Base-by-base conservation (phyloP, 805 yeast genomes). In the Phaffomyces thermotolerans region DNA sequence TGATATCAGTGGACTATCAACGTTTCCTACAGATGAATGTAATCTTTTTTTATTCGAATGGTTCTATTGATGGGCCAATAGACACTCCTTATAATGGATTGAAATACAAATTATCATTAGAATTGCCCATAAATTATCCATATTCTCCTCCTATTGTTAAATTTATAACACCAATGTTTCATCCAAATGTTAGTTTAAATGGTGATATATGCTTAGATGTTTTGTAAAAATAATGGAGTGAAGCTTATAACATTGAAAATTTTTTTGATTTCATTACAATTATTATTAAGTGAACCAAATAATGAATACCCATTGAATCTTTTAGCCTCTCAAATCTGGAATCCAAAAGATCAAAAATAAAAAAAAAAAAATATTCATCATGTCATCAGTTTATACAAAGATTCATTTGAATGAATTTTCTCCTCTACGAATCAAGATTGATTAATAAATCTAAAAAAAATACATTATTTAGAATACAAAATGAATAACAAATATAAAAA, bases 201-300 rank as follows among this genome's bases (percentile, higher is more conserved):
- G 85, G 85, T n/a, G 72, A 76, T 48, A 80, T 79, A 46, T 79
- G 85, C 50, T 64, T 79, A 37, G 82, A 78, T 56, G 79, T 79
- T 42, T 65, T 79, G 57, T 78, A 79, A 56, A 82, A 78, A 41
- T 69, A 78, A 49, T 79, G 85, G 85, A 71, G 79, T 41, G 83
- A 80, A 2, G 73, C 77, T 9, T 77, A 76, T 59, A 76, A 77
- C 50, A 79, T 79, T 10, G 80, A 76, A 60, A 75, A 80, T 39
- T 73, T 79, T n/a, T 42, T 63, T 79, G 52, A 63, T 79, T 43
- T 75, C 81, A 22, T 63, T 79, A 47, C 81, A 79, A 58, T 69
- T 79, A 22, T 64, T 79, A 59, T 67, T 79, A 49, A 82, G 77
- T 23, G 83, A 78, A 62, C 85, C 85, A 36, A 79, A 80, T 57